phyloP scores from a whole-genome alignment of 306 rosid species.

The Gillenia trifoliata region DNA sequence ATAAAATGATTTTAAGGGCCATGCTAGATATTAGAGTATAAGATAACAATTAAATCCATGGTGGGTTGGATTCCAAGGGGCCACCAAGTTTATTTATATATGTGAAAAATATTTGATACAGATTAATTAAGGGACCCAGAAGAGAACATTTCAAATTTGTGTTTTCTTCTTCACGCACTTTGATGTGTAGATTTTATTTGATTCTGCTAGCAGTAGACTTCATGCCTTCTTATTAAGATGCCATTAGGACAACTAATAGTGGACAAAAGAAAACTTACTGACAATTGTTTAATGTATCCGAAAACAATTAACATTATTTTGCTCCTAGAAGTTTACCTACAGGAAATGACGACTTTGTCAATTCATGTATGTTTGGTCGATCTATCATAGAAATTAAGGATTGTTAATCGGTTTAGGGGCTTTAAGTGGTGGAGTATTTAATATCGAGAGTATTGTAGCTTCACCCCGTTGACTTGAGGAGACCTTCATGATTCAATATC shows the following conservation, averaged over 20 bases:
- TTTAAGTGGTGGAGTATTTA: not conserved
- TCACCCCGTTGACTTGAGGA: not conserved
- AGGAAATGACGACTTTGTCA: slow-evolving; percentile 8
- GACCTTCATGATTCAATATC: not conserved
- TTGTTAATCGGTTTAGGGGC: not conserved
- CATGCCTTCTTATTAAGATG: slow-evolving; percentile 7
- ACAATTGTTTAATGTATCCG: not conserved
- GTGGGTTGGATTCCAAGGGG: not conserved
- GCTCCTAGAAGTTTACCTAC: not conserved
- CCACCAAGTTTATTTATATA: not conserved
- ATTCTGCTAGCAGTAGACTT: not conserved
- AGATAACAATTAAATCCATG: not conserved
- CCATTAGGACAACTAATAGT: not conserved
- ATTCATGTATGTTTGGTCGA: not conserved
- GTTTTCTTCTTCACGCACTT: not conserved
- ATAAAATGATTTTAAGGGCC: not conserved
- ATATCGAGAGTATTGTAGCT: not conserved
- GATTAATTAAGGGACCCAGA: not conserved
- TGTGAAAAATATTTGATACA: not conserved
- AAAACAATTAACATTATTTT: not conserved
- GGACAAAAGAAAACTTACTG: not conserved
- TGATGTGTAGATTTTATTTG: not conserved
- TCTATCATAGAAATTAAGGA: not conserved
- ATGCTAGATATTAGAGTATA: not conserved
- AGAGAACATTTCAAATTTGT: not conserved